Evolutionary conservation across 2,329 filamentous ascomycete genomes (phyloP), one percentile per base, ranked within the genome.

Genomic region (Calonectria leucothoes): DNA sequence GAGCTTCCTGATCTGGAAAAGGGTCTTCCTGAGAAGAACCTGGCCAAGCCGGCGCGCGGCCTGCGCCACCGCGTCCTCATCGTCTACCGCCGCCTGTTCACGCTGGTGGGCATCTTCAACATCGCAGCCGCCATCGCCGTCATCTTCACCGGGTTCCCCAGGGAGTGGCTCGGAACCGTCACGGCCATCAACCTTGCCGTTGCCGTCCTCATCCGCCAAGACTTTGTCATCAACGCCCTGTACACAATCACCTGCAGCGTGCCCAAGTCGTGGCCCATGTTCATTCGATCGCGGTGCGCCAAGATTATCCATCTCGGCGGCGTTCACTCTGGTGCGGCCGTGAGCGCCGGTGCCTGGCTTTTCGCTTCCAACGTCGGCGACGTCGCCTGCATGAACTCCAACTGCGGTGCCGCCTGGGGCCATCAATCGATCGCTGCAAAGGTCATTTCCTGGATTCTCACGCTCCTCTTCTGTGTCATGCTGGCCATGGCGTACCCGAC

Each of bases 401-500:
- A 42, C 20, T 81, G 79, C 15, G 52, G 69, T 0, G 65, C 70
- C 33, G 68, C 68, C 33, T 81, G 79, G 79, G 78, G 78, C 0
- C 70, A 42, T 0, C 55, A 79, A 14, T 86, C 89, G 10, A 80
- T 89, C 14, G 81, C 84, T 37, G 82, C 82, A 4, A 79, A 84
- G 52, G 84, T 87, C 10, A 82, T 94, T 27, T 88, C 90, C 12
- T 92, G 90, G 79, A 79, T 92, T n/a, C 87, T 94, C 27, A 84
- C 90, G n/a, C 80, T 84, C 1, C 86, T 94, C 66, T 88, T 94
- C 75, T 76, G 90, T 64, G 80, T 85, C 27, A 93, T 95, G 79
- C 86, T 93, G 52, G 83, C 85, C 61, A 89, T 92, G 66, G 92
- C 94, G 0, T 89, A 93, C 80, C 94, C 94, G 1, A 81, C 82